Evolutionary conservation across 1,139 yeast genomes (phyloP).

Genomic region (Petasospora fabianii): DNA sequence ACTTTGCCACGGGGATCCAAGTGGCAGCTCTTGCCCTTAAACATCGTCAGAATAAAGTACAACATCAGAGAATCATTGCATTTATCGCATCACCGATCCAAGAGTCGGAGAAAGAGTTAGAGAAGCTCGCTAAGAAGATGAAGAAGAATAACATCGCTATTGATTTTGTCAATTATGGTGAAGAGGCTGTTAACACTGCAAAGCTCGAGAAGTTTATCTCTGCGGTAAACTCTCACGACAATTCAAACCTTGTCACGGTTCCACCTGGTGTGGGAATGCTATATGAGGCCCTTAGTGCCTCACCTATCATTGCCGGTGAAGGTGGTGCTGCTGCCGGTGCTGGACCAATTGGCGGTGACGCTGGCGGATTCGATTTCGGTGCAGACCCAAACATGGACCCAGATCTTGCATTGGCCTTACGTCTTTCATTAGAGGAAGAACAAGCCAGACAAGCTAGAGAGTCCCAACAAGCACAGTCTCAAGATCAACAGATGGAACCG

Average conservation of each 20-base stretch:
- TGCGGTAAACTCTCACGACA: conserved; percentile 73
- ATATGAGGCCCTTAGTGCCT: conserved; percentile 68
- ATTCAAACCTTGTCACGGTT: conserved; percentile 80
- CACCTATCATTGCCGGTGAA: conserved; percentile 65
- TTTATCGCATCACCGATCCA: conserved; percentile 86
- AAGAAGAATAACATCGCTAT: conserved; percentile 91
- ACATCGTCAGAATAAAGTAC: conserved; percentile 93
- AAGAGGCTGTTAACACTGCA: conserved; percentile 70
- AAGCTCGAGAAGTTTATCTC: conserved; percentile 79
- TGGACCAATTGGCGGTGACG: conserved; percentile 29
- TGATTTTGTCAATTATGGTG: conserved; percentile 91
- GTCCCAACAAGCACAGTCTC: conserved; percentile 13
- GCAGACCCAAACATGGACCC: conserved; percentile 94
- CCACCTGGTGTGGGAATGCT: conserved; percentile 85
- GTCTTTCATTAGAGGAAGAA: conserved; percentile 40
- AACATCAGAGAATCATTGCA: conserved; percentile 83
- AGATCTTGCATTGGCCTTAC: conserved; percentile 88
- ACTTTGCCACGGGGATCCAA: conserved; percentile 82
- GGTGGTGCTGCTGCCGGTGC: conserved; percentile 26
- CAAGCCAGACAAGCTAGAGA: conserved; percentile 36
- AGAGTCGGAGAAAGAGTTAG: conserved; percentile 70
- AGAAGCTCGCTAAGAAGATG: conserved; percentile 85
- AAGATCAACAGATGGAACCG: conserved; percentile 13
- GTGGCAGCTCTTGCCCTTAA: conserved; percentile 96
- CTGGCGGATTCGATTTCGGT: conserved; percentile 36